A percentile compares a stretch with the other conserved stretches of the same genome.
Evolutionary conservation across 768 basidiomycete genomes (phyloP).

Genomic region (Auriscalpium orientale): DNA sequence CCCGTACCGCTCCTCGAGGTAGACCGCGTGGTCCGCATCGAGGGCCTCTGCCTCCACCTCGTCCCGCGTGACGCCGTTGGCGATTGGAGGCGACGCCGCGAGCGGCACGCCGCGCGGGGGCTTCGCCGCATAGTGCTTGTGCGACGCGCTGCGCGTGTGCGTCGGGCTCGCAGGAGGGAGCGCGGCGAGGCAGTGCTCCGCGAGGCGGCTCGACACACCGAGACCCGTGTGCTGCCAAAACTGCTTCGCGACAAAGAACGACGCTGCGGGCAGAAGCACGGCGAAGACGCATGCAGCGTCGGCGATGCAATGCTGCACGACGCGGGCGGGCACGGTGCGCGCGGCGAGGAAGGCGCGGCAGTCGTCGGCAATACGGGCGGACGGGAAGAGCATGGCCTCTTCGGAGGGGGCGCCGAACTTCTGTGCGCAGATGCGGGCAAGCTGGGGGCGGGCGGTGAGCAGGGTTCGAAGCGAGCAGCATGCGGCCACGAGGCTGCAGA

Average conservation of each 20-base stretch:
- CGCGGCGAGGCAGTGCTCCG: conserved; percentile 73
- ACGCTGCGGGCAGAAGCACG: conserved; percentile 60
- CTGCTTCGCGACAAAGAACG: conserved; percentile 65
- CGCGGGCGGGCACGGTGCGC: conserved; percentile 44
- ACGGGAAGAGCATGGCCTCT: conserved; percentile 72
- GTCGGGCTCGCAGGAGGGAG: conserved; percentile 26
- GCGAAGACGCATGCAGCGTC: conserved; percentile 59
- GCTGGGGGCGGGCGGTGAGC: conserved; percentile 36
- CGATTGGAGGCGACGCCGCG: conserved; percentile 4
- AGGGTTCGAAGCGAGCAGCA: neutral
- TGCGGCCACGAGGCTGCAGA: neutral
- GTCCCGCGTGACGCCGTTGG: neutral
- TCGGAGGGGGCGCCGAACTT: conserved; percentile 73
- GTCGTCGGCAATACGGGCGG: conserved; percentile 60
- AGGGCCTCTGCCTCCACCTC: conserved; percentile 35
- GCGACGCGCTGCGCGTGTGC: conserved; percentile 29
- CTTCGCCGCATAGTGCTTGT: conserved; percentile 53
- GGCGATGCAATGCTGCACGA: conserved; percentile 61
- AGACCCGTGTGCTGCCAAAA: conserved; percentile 96
- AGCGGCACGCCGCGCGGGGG: conserved; percentile 13
- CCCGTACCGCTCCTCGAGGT: conserved; percentile 93
- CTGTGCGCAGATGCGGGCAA: conserved; percentile 65
- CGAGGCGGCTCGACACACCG: conserved; percentile 83
- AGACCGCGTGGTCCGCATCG: conserved; percentile 56
- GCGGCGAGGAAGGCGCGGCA: conserved; percentile 68